Evolutionary conservation across 2,329 filamentous ascomycete genomes (phyloP).

Genomic region (Hypoxylon sp.): DNA sequence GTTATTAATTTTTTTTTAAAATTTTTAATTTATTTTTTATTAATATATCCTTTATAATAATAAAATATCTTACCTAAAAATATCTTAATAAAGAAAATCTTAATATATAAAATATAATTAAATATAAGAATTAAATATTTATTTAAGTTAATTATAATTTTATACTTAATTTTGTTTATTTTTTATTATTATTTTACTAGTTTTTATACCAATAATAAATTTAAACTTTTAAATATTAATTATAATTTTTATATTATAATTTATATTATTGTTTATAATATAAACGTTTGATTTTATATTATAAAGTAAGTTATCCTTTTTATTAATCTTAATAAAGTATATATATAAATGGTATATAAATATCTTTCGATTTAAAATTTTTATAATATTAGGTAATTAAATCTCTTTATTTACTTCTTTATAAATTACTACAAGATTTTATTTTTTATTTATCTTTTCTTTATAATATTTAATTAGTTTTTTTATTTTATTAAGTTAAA

Average conservation of each 20-base stretch:
- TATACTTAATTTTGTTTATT: neutral
- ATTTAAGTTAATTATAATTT: neutral
- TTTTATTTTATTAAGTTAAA: neutral
- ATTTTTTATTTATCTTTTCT: neutral
- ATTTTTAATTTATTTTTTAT: neutral
- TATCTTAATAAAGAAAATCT: neutral
- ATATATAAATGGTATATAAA: neutral
- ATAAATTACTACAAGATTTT: neutral
- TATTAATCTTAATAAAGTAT: neutral
- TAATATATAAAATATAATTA: neutral
- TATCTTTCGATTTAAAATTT: neutral
- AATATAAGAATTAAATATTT: neutral
- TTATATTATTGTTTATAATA: neutral
- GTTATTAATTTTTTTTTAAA: neutral
- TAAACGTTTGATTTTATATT: neutral
- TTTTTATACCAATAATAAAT: neutral
- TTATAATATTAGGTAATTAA: neutral
- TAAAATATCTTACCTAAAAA: neutral
- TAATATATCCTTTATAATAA: neutral
- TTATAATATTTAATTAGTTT: neutral
- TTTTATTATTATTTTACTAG: neutral
- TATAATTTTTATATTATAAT: neutral
- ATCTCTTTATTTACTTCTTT: neutral
- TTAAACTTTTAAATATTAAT: neutral
- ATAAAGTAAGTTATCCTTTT: neutral